Percentiles rank a stretch among this genome's conserved stretches.
Conservation (phyloP, 306 rosid species). For the Fragaria iinumae region DNA sequence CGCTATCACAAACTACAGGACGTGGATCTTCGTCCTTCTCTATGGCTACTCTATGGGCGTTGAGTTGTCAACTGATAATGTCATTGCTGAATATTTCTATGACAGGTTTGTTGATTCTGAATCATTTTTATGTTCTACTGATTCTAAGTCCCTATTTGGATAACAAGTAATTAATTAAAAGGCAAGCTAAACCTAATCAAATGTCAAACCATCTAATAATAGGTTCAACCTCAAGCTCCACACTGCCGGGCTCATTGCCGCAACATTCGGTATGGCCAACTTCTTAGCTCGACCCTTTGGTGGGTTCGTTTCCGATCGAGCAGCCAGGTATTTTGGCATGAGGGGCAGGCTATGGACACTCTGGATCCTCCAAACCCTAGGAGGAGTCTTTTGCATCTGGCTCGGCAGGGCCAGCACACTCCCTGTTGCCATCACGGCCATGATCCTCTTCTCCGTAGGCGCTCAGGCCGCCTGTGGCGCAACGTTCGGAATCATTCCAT, state of each 20-base stretch:
- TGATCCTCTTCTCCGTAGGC: constrained; percentile 87
- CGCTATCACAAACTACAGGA: constrained; percentile 81
- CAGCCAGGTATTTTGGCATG: constrained; percentile 74
- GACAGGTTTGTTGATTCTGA: constrained; percentile 50
- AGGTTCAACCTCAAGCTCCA: constrained; percentile 70
- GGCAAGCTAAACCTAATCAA: background rate
- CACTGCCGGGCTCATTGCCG: constrained; percentile 85
- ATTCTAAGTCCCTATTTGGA: background rate
- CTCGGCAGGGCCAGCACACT: constrained; percentile 71
- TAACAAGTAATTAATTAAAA: background rate
- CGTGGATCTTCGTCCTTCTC: constrained; percentile 80
- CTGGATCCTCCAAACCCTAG: constrained; percentile 74
- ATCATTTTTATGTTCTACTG: background rate
- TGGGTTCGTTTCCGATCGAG: constrained; percentile 57
- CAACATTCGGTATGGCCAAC: constrained; percentile 92
- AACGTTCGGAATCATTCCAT: constrained; percentile 77
- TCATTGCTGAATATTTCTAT: constrained; percentile 81
- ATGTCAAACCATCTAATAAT: background rate
- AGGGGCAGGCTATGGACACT: constrained; percentile 79
- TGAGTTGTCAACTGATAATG: constrained; percentile 81
- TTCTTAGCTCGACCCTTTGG: constrained; percentile 78
- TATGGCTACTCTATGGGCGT: constrained; percentile 96
- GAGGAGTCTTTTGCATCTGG: constrained; percentile 86
- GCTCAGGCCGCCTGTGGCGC: constrained; percentile 98
- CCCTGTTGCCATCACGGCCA: constrained; percentile 53